Conservation (phyloP, 2,329 filamentous ascomycete genomes). For the Dactylellina drechsleri region DNA sequence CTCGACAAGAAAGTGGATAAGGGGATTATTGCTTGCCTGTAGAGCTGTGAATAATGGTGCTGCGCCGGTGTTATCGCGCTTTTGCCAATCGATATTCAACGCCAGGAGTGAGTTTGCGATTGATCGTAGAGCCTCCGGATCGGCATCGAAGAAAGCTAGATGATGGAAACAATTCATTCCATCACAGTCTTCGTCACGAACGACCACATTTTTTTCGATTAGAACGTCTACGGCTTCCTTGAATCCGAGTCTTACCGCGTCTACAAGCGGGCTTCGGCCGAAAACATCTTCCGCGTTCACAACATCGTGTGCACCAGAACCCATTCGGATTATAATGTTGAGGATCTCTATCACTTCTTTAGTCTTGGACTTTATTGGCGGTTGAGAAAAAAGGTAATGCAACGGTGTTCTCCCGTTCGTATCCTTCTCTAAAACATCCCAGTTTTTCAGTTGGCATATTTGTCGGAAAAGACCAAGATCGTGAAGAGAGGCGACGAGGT, state of each 20-base stretch:
- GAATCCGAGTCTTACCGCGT: constrained; percentile 3
- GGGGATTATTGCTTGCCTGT: not conserved
- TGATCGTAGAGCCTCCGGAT: not conserved
- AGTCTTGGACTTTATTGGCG: not conserved
- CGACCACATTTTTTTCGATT: not conserved
- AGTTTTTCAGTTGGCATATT: constrained; percentile 9
- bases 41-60: constrained; percentile 3
- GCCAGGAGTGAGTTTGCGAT: constrained; percentile 1
- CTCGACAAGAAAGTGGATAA: not conserved
- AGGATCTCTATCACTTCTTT: constrained; percentile 1
- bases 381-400: constrained; percentile 8
- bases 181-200: constrained; percentile 1
- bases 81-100: constrained; percentile 17
- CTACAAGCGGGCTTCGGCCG: constrained; percentile 2
- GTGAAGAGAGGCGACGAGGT: constrained; percentile 7
- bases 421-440: constrained; percentile 3
- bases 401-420: not conserved
- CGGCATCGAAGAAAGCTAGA: not conserved
- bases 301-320: not conserved
- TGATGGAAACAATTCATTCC: constrained; percentile 21
- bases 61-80: not conserved
- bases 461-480: constrained; percentile 20
- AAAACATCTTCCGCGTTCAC: constrained; percentile 19
- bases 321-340: constrained; percentile 13
- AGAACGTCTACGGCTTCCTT: constrained; percentile 7